phyloP scores from a whole-genome alignment of 148 eudicot genomes.

The Amaranthus palmeri region DNA sequence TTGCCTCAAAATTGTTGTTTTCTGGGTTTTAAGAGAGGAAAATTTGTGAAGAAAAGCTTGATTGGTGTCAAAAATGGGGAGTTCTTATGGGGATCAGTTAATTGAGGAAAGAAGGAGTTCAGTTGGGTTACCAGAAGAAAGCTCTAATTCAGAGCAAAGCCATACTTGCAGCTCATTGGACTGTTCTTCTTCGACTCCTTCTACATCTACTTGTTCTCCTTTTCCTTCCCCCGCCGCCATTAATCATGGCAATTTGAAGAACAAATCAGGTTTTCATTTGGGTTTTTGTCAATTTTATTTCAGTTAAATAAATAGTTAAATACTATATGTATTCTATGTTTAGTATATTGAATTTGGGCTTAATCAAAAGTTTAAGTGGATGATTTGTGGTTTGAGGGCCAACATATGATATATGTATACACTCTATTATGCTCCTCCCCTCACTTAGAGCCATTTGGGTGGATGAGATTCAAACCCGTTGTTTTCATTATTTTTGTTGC shows the following conservation, averaged over 20 bases:
- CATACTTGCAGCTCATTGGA: constrained; percentile 38
- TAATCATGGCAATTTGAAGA: constrained; percentile 32
- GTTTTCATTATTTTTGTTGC: no score
- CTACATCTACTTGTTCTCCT: constrained; percentile 36
- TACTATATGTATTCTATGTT: no score
- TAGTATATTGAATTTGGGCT: no score
- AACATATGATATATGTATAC: no score
- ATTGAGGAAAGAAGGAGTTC: constrained; percentile 35
- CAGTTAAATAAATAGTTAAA: neutral
- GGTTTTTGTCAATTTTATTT: constrained; percentile 27
- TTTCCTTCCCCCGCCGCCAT: constrained; percentile 28
- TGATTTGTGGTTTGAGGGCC: no score
- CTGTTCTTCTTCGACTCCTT: constrained; percentile 43
- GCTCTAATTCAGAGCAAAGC: constrained; percentile 28
- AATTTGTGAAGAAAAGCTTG: neutral
- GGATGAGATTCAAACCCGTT: no score
- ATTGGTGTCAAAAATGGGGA: constrained; percentile 21
- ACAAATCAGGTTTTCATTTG: constrained; percentile 31
- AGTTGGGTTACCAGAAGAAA: constrained; percentile 40
- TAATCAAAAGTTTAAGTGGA: no score
- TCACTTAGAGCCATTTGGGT: no score
- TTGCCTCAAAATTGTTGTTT: no score
- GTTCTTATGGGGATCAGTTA: neutral
- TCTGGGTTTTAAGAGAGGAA: neutral
- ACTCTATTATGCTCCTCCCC: no score